A percentile compares a stretch with the other conserved stretches of the same genome.
phyloP scores from a whole-genome alignment of 2,329 filamentous ascomycete species.

The Colletotrichum tamarilloi region DNA sequence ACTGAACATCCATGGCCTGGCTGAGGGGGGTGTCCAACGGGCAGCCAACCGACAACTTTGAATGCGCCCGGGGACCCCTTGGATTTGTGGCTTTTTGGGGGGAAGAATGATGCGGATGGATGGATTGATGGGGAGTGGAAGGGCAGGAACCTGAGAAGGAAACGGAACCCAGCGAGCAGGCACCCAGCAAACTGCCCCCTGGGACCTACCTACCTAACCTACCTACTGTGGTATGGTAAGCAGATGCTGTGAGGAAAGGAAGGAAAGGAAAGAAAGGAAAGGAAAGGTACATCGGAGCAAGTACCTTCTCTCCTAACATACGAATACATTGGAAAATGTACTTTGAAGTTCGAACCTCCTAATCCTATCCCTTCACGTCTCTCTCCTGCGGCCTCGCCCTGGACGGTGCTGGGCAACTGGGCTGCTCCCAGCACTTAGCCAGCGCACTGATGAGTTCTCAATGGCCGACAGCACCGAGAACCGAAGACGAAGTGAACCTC shows the following conservation, averaged over 20 bases:
- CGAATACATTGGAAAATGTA: not conserved
- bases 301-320: not conserved
- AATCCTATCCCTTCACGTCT: not conserved
- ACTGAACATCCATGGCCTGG: not conserved
- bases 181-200: constrained; percentile 4
- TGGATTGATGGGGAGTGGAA: not conserved
- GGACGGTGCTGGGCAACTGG: not conserved
- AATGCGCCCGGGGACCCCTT: constrained; percentile 5
- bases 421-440: constrained; percentile 6
- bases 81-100: constrained; percentile 8
- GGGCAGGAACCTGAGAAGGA: not conserved
- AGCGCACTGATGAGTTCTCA: constrained; percentile 22
- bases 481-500: not conserved
- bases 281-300: not conserved
- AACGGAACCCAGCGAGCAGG: constrained; percentile 5
- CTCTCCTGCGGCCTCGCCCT: not conserved
- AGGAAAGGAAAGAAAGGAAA: too few relatives aligned
- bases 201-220: not conserved
- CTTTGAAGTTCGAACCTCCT: not conserved
- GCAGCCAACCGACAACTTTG: constrained; percentile 27
- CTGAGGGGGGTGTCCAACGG: constrained; percentile 2
- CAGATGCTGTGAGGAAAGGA: too few relatives aligned
- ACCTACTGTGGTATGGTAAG: too few relatives aligned
- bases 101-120: not conserved
- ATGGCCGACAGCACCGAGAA: constrained; percentile 15